These are phyloP conservation scores for Xylogone sp. DNA, from an alignment of 2,329 filamentous ascomycete genomes.

Conservation along the genomic window DNA sequence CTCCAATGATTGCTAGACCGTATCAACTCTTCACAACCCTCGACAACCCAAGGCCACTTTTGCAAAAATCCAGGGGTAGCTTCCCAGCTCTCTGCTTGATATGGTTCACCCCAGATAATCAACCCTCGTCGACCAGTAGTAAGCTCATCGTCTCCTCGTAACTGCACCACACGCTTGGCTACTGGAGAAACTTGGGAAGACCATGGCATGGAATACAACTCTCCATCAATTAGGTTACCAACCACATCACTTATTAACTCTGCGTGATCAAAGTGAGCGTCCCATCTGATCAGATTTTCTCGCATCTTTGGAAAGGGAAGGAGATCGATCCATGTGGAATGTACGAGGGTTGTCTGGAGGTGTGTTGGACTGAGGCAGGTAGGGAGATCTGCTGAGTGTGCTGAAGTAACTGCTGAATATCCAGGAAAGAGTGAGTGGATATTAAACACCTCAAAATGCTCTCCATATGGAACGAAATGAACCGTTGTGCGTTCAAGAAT, in stretches of 20 bases:
- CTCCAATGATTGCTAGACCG: slow-evolving; percentile 16
- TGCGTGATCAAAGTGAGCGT: slow-evolving; percentile 13
- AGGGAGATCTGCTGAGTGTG: slow-evolving; percentile 8
- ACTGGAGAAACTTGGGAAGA: not conserved
- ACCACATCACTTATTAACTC: slow-evolving; percentile 16
- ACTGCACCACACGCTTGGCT: not conserved
- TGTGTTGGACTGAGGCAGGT: slow-evolving; percentile 11
- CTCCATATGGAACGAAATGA: not conserved
- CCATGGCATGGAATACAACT: not conserved
- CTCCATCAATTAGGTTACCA: slow-evolving; percentile 11
- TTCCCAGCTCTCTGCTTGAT: slow-evolving; percentile 14
- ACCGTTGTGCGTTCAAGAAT: slow-evolving; percentile 7
- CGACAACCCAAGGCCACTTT: slow-evolving; percentile 15
- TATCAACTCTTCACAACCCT: slow-evolving; percentile 15
- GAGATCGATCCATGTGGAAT: slow-evolving; percentile 18
- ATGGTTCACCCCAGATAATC: slow-evolving; percentile 17
- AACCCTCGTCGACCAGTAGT: slow-evolving; percentile 11
- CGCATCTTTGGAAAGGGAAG: slow-evolving; percentile 16
- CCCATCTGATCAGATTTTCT: slow-evolving; percentile 16
- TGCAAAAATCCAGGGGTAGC: slow-evolving; percentile 13
- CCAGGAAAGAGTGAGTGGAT: slow-evolving; percentile 10
- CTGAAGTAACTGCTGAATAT: slow-evolving; percentile 8
- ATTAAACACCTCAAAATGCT: not conserved
- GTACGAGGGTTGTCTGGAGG: slow-evolving; percentile 12
- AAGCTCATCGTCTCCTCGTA: slow-evolving; percentile 9